Evolutionary conservation across 495 filamentous ascomycete species (phyloP).

Genomic region (Filosporella fistucella): DNA sequence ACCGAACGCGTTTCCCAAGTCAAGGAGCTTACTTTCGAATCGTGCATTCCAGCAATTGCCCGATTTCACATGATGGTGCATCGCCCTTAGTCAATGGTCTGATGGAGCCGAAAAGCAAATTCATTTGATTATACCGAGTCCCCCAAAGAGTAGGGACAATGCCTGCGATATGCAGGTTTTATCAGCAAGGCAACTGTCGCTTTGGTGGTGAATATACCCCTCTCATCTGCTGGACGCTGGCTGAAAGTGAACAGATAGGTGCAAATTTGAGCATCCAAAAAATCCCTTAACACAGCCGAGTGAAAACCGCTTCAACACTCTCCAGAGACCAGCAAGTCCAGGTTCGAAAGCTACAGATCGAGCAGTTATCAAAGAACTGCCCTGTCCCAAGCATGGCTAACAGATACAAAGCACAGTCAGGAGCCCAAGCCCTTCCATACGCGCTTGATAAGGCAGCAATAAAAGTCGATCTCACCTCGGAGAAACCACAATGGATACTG

Average conservation of each 20-base stretch:
- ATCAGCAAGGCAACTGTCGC: slow-evolving; percentile 66
- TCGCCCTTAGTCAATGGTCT: too few relatives aligned
- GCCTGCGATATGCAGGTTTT: slow-evolving; percentile 61
- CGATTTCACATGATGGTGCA: too few relatives aligned
- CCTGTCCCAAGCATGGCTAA: slow-evolving; percentile 34
- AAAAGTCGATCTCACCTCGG: slow-evolving; percentile 57
- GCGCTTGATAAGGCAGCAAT: slow-evolving; percentile 50
- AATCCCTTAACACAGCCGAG: too few relatives aligned
- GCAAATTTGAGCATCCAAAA: slow-evolving; percentile 19
- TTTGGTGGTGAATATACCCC: slow-evolving; percentile 48
- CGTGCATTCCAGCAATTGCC: too few relatives aligned
- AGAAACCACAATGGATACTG: slow-evolving; percentile 76
- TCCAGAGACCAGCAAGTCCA: background rate
- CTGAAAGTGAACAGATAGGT: slow-evolving; percentile 17
- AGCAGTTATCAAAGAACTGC: too few relatives aligned
- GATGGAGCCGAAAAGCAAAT: too few relatives aligned
- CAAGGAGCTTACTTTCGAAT: too few relatives aligned
- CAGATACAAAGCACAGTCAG: slow-evolving; percentile 1
- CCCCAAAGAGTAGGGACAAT: too few relatives aligned
- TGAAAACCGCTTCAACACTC: slow-evolving; percentile 12
- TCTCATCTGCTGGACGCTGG: too few relatives aligned
- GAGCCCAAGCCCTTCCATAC: slow-evolving; percentile 16
- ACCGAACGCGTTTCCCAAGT: too few relatives aligned
- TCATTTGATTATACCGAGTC: too few relatives aligned
- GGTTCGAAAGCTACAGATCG: too few relatives aligned